Base-by-base conservation (phyloP, 129 eudicot genomes). In the Smallanthus sonchifolius region DNA sequence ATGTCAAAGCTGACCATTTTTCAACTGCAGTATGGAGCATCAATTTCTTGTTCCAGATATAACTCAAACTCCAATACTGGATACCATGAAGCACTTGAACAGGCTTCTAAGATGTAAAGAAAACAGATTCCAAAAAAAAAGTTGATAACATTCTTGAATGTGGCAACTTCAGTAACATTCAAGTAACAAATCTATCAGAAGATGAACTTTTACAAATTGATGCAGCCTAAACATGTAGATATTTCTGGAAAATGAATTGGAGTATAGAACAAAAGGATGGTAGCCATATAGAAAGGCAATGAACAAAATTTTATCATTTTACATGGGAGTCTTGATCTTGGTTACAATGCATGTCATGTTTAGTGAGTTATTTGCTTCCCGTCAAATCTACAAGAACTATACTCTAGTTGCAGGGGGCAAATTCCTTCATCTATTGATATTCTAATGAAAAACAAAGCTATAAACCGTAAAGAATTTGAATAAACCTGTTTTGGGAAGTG, bases 401-500 rank as follows among this genome's bases (percentile, higher is more conserved):
- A 66, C 45, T 28, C 70, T 42, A 39, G 16, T 66, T 37, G 39
- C 68, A 36, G 15, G 36, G 43, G 16, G 62, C 15, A 70, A 52
- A 51, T 16, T 20, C 62, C 66, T 61, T 38, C 76, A 49, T 39
- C 32, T 65, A 15, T 40, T 55, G 7, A 14, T 77, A 59, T 43
- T 20, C 59, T 73, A 45, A 32, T 60, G 45, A 44, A 73, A 59
- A 60, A 24, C 69, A 73, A 60, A 73, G 60, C 59, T 55, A 55
- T 54, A 16, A 10, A 59, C 20, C 13, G 39, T 30, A n/a, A 44
- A 7, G 11, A 40, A 44, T 35, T 42, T 13, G 34, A 75, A 48
- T 11, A 36, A 40, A 45, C 75, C 81, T 57, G 59, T n/a, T 67
- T 44, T 10, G 28, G 16, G 9, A 40, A 6, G 49, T 32, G 39